Evolutionary conservation across 306 rosid genomes (phyloP).

Genomic region (Quercus mongolica): DNA sequence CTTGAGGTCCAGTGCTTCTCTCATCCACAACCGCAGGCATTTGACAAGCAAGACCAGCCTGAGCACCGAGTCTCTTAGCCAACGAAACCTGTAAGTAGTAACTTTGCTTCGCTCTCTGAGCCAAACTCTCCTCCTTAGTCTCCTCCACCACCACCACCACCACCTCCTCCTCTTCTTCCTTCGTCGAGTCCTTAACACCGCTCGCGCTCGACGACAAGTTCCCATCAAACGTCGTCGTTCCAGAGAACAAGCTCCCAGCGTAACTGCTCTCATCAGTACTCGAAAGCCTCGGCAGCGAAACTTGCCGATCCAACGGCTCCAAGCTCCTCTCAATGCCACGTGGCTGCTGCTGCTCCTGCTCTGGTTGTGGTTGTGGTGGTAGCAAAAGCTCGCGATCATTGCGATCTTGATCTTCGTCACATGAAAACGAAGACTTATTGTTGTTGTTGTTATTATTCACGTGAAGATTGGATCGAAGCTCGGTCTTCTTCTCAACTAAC

Average conservation of each 20-base stretch:
- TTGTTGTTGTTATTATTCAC: slow-evolving; percentile 6
- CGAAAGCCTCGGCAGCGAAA: slow-evolving; percentile 60
- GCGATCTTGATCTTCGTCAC: slow-evolving; percentile 31
- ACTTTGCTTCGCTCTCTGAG: slow-evolving; percentile 49
- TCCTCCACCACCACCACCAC: slow-evolving; percentile 2
- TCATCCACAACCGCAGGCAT: slow-evolving; percentile 43
- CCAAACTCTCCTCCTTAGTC: slow-evolving; percentile 21
- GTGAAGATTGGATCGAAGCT: slow-evolving; percentile 31
- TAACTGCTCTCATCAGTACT: slow-evolving; percentile 68
- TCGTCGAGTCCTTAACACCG: slow-evolving; percentile 42
- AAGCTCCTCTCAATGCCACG: slow-evolving; percentile 47
- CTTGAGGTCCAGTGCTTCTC: slow-evolving; percentile 31
- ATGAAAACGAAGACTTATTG: neutral
- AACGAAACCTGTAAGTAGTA: slow-evolving; percentile 55
- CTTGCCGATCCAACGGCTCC: slow-evolving; percentile 42
- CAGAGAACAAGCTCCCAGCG: slow-evolving; percentile 88
- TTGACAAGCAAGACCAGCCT: slow-evolving; percentile 59
- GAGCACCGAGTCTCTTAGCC: slow-evolving; percentile 59
- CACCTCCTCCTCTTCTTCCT: slow-evolving; percentile 19
- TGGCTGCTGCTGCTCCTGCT: too few relatives aligned
- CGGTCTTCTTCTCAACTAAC: slow-evolving; percentile 50
- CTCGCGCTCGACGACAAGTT: slow-evolving; percentile 54
- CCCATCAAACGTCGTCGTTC: slow-evolving; percentile 66
- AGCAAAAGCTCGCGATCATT: slow-evolving; percentile 45
- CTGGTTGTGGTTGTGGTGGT: neutral